Evolutionary conservation across 257 asterid genomes (phyloP).

Genomic region (Fraxinus quadrangulata): DNA sequence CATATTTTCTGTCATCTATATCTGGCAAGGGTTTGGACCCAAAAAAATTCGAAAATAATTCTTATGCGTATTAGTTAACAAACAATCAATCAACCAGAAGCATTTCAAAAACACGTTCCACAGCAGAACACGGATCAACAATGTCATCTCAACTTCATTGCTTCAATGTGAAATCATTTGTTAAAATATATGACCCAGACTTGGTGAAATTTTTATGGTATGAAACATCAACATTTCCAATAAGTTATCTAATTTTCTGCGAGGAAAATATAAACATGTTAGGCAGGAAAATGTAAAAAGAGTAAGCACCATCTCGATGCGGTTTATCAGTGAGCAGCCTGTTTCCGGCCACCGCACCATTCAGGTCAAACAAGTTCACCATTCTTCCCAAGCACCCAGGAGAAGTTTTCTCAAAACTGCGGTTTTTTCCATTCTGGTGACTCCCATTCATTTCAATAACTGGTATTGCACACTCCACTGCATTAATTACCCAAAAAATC

Average conservation of each 20-base stretch:
- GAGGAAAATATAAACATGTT: not conserved
- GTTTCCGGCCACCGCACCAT: conserved; percentile 62
- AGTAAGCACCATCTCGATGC: conserved; percentile 62
- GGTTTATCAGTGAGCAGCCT: conserved; percentile 79
- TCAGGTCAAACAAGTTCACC: conserved; percentile 85
- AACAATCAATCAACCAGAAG: not conserved
- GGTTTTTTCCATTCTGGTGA: conserved; percentile 47
- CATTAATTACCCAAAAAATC: conserved; percentile 24
- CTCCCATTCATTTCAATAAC: conserved; percentile 75
- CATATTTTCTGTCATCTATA: not conserved
- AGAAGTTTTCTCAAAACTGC: conserved; percentile 50
- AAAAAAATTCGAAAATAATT: not conserved
- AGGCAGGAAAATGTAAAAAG: conserved; percentile 1
- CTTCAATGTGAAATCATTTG: not conserved
- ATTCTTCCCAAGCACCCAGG: conserved; percentile 95
- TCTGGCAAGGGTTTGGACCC: conserved; percentile 10
- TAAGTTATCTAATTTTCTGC: conserved; percentile 12
- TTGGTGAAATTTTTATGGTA: not conserved
- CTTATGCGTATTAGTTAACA: not conserved
- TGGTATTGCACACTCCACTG: conserved; percentile 29
- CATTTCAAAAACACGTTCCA: conserved; percentile 10
- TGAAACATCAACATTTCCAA: not conserved
- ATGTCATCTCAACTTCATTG: not conserved
- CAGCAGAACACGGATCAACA: not conserved
- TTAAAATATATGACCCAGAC: not conserved